A percentile compares a stretch with the other conserved stretches of the same genome.
Conservation (phyloP, 371 early-diverging fungal species). For the Mortierella sp. region DNA sequence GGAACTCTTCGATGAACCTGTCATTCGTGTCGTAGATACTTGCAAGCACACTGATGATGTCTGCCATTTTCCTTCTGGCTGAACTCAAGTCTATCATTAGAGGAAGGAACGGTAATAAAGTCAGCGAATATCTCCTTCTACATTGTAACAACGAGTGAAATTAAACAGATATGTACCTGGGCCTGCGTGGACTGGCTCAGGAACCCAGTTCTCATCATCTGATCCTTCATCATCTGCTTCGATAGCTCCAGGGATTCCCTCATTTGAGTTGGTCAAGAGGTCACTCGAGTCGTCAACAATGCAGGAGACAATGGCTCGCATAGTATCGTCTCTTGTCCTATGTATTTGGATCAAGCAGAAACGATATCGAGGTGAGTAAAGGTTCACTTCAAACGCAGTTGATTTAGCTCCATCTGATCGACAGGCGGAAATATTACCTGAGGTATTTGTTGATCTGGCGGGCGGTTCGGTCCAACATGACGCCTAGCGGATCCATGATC, state of each 20-base stretch:
- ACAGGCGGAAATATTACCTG: conserved; percentile 15
- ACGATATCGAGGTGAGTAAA: not conserved
- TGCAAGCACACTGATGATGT: conserved; percentile 68
- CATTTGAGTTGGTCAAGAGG: conserved; percentile 42
- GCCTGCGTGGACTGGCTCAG: conserved; percentile 65
- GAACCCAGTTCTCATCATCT: conserved; percentile 65
- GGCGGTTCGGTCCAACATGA: conserved; percentile 68
- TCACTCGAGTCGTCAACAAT: conserved; percentile 63
- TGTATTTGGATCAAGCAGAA: not conserved
- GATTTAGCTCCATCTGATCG: not conserved
- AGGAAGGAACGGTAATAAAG: not conserved
- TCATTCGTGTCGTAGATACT: conserved; percentile 71
- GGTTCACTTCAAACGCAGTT: not conserved
- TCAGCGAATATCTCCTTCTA: not conserved
- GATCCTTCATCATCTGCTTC: conserved; percentile 60
- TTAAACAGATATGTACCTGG: conserved; percentile 35
- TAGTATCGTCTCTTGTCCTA: conserved; percentile 71
- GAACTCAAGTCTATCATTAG: conserved; percentile 56
- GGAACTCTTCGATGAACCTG: conserved; percentile 74
- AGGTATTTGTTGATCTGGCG: conserved; percentile 68
- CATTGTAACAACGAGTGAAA: too few species aligned
- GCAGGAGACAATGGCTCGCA: conserved; percentile 67
- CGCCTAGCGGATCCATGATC: conserved; percentile 71
- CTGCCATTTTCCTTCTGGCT: conserved; percentile 59
- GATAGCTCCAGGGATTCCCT: conserved; percentile 35